A percentile compares a stretch with the other conserved stretches of the same genome.
These are phyloP conservation scores for Boletus pseudopeckii DNA, from an alignment of 768 basidiomycete species.

Conservation along the genomic window DNA sequence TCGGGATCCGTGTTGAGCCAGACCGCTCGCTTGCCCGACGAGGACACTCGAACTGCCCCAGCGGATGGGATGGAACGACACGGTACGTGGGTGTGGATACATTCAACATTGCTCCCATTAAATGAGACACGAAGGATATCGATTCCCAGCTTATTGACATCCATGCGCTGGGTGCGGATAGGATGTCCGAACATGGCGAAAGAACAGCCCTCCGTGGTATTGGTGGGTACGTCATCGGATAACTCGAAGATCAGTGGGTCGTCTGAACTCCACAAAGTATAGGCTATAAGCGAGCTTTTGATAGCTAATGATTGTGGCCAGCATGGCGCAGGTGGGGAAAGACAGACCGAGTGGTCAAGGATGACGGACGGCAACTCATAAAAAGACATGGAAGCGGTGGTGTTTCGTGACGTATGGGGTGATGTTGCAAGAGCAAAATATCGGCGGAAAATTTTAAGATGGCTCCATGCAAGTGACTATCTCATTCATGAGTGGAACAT, in stretches of 20 bases:
- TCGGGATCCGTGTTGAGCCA: slow-evolving; percentile 13
- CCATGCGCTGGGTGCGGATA: neutral
- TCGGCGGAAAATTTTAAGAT: slow-evolving; percentile 14
- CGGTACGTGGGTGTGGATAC: neutral
- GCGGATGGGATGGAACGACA: slow-evolving; percentile 9
- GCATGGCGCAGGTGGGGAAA: neutral
- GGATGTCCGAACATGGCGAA: slow-evolving; percentile 17
- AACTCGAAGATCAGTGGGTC: slow-evolving; percentile 4
- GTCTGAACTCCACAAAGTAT: slow-evolving; percentile 15
- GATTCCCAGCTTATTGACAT: neutral
- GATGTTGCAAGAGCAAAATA: slow-evolving; percentile 8
- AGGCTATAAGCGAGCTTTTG: slow-evolving; percentile 7
- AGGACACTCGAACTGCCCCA: slow-evolving; percentile 15
- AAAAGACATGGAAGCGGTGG: slow-evolving; percentile 9
- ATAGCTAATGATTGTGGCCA: slow-evolving; percentile 16
- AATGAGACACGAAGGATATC: slow-evolving; percentile 13
- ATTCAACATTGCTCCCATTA: slow-evolving; percentile 3
- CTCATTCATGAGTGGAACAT: slow-evolving; percentile 1
- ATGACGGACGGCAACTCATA: slow-evolving; percentile 15
- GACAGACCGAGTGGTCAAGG: slow-evolving; percentile 2
- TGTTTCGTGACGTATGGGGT: neutral
- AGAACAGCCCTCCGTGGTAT: neutral
- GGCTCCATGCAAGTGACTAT: slow-evolving; percentile 10
- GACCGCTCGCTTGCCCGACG: slow-evolving; percentile 20
- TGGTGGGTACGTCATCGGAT: slow-evolving; percentile 12